Evolutionary conservation across 2,329 filamentous ascomycete genomes (phyloP).

Genomic region (Dothideomycetidae sp.): DNA sequence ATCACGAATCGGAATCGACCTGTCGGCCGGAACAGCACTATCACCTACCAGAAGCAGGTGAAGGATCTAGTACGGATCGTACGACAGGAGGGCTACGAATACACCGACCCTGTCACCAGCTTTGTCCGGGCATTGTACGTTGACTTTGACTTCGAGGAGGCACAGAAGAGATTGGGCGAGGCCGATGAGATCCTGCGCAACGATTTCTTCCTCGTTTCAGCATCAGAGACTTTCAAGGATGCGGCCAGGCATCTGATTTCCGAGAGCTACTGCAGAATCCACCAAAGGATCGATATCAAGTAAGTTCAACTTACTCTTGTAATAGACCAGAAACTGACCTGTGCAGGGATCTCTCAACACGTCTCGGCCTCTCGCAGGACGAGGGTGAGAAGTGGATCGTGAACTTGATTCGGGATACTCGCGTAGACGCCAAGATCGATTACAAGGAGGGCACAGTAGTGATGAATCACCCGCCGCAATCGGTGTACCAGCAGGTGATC

Average conservation of each 20-base stretch:
- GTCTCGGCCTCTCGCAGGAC: slow-evolving; percentile 79
- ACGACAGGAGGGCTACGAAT: slow-evolving; percentile 95
- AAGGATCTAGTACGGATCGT: slow-evolving; percentile 95
- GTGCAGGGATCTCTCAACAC: slow-evolving; percentile 65
- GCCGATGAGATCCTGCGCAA: slow-evolving; percentile 82
- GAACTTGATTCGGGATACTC: slow-evolving; percentile 93
- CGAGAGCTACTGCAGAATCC: slow-evolving; percentile 99
- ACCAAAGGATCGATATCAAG: slow-evolving; percentile 95
- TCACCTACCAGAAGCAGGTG: slow-evolving; percentile 95
- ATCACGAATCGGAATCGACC: slow-evolving; percentile 64
- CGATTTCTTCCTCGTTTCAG: slow-evolving; percentile 87
- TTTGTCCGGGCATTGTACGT: slow-evolving; percentile 95
- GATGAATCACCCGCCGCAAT: slow-evolving; percentile 98
- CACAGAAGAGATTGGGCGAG: slow-evolving; percentile 70
- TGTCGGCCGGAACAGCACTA: slow-evolving; percentile 81
- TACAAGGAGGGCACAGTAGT: slow-evolving; percentile 97
- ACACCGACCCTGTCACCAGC: slow-evolving; percentile 86
- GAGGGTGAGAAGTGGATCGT: slow-evolving; percentile 99
- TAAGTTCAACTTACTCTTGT: slow-evolving; percentile 25
- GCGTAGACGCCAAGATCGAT: slow-evolving; percentile 97
- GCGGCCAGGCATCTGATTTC: slow-evolving; percentile 92
- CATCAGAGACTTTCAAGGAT: slow-evolving; percentile 81
- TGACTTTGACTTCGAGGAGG: slow-evolving; percentile 94
- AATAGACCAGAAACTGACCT: slow-evolving; percentile 10
- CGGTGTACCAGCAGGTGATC: slow-evolving; percentile 98